Conservation (phyloP, 495 filamentous ascomycete genomes). For the Pseudoneurospora amorphoporcata region DNA sequence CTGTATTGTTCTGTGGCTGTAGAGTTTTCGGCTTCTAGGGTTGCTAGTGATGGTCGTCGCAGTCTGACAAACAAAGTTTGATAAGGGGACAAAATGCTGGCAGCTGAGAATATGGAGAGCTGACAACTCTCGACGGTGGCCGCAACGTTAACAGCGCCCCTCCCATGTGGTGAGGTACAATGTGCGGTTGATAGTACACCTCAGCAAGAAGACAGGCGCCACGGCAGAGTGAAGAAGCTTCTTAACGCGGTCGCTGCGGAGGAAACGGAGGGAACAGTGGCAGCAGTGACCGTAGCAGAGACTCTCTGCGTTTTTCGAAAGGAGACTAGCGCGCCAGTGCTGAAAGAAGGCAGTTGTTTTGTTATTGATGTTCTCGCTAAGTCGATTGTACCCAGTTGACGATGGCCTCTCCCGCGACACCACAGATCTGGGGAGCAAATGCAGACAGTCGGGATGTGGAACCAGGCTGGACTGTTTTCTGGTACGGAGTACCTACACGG, state of each 20-base stretch:
- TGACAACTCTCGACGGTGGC: background rate
- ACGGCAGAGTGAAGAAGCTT: background rate
- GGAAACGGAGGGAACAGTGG: background rate
- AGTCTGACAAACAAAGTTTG: background rate
- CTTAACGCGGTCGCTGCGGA: background rate
- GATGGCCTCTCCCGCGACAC: constrained; percentile 7
- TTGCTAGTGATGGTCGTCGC: background rate
- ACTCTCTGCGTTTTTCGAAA: background rate
- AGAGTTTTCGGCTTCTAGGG: background rate
- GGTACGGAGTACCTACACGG: constrained; percentile 8
- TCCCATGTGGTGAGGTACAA: background rate
- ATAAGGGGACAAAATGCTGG: background rate
- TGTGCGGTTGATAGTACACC: background rate
- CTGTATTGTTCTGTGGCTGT: background rate
- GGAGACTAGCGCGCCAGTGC: background rate
- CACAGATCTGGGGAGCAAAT: constrained; percentile 4
- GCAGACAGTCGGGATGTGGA: background rate
- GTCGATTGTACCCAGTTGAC: background rate
- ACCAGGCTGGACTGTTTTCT: constrained; percentile 7
- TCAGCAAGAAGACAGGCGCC: background rate
- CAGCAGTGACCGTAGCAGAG: background rate
- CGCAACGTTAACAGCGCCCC: background rate
- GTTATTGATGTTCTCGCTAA: background rate
- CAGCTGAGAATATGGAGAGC: background rate
- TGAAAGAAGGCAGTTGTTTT: background rate